Evolutionary conservation across 495 filamentous ascomycete genomes (phyloP), one percentile per base, ranked within the genome.

Genomic region (Aspergillus heteromorphus): DNA sequence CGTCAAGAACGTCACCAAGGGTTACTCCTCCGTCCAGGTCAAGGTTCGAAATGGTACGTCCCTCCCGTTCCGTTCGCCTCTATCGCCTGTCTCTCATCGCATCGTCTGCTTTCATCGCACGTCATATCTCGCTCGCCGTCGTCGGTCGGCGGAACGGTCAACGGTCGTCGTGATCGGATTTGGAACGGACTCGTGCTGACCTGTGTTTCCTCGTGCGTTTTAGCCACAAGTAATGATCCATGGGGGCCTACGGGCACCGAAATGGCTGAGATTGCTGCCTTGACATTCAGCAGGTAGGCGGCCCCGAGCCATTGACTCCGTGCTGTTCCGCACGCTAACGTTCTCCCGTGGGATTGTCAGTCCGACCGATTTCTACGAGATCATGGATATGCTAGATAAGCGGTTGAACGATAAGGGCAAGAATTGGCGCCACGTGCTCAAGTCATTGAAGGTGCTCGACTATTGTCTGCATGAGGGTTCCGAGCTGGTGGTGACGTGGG

Each of bases 301-400:
- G 45, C 19, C 21, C 20, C 20, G 38, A 13, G 21, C 14, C 49
- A 38, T 29, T 18, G 49, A n/a, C 34, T 23, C 17, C 20, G 29
- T 48, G 31, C 25, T 27, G 13, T 53, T 27, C 7, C 16, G 23
- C 40, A 42, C 10, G 13, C 30, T 17, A 21, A 55, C 60, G 64
- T 62, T 63, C 60, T 45, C 23, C 56, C 20, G 53, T 48, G 27
- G 51, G 29, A 36, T 34, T 54, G 38, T 53, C 65, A 96, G 91
- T 65, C 88, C 88, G n/a, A 91, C 85, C 66, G 93, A 97, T 70
- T 99, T 97, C 73, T 95, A 95, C 77, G 92, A 99, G 66, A 96
- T 99, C 62, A 96, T 99, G 86, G 95, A 97, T 71, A 99, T 99
- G 93, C 78, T 99, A 56, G 95, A 97, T 73, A 97, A 97, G 78